Base-by-base conservation (phyloP, 192 early-diverging fungal genomes). In the Umbelopsis sp. region DNA sequence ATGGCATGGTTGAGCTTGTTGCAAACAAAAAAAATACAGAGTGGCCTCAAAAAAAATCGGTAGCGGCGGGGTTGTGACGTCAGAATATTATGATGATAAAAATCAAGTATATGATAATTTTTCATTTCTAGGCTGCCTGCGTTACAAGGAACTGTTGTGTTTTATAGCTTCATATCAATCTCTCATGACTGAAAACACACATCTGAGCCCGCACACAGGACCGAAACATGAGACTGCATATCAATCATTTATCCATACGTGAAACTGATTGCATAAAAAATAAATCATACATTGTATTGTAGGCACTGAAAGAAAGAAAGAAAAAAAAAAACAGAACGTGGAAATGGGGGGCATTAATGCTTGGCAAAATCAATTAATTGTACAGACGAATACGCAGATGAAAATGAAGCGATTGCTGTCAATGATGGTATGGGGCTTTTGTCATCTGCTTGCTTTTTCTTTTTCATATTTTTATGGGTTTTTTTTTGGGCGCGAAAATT, bases 1-100 rank as follows among this genome's bases (percentile, higher is more conserved):
- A 61, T 61, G 55, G 55, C 55, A 61, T 61, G 55, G 21, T 61
- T 61, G 55, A 61, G 55, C 55, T 30, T 61, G 55, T 61, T 61
- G 55, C 55, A 61, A 61, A 61, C 55, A 61, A 61, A 61, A 61
- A 61, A 27, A 16, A 35, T 25, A 61, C 27, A 18, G 55, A 18
- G 55, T 37, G 27, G 37, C 37, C 27, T 16, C 55, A 35, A 61
- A 61, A 61, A 61, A 61, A 61, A 35, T 61, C 55, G 37, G 37
- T 41, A 41, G 37, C 37, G 37, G 37, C 37, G 37, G 37, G 7
- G 7, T 9, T 41, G 37, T 41, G 37, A 41, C 37, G 37, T 41
- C 37, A 41, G 6, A 41, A 4, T 6, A 41, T 41, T 41, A 9
- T 41, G 37, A 1, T 41, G 37, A 10, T 6, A 10, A 41, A 41